Percentiles rank a stretch among this genome's conserved stretches.
Conservation (phyloP, 768 basidiomycete genomes). For the Infundibulicybe gibba region DNA sequence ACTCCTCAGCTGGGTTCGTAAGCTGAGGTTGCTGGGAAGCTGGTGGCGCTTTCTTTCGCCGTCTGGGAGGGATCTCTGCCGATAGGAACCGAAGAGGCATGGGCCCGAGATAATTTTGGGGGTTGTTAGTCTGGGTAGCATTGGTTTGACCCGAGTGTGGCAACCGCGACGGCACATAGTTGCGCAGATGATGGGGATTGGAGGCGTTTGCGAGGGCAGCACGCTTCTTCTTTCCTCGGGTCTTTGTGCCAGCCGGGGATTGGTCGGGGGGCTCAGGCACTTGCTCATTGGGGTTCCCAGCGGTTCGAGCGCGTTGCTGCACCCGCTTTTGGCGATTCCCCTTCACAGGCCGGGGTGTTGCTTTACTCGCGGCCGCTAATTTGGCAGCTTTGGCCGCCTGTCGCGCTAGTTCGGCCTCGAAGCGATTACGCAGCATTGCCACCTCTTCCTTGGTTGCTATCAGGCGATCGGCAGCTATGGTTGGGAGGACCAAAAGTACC, state of each 20-base stretch:
- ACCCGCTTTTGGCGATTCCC: conserved; percentile 17
- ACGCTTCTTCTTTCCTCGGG: conserved; percentile 89
- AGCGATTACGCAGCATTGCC: conserved; percentile 56
- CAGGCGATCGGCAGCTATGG: conserved; percentile 68
- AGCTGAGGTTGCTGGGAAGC: conserved; percentile 20
- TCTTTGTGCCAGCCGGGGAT: conserved; percentile 19
- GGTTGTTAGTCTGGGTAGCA: conserved; percentile 31
- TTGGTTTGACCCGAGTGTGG: conserved; percentile 42
- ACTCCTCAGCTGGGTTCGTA: conserved; percentile 74
- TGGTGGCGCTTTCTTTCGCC: conserved; percentile 15
- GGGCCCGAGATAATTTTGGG: conserved; percentile 53
- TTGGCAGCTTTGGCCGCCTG: conserved; percentile 65
- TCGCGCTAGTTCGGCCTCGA: conserved; percentile 70
- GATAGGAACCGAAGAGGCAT: conserved; percentile 63
- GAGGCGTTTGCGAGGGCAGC: conserved; percentile 88
- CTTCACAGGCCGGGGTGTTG: conserved; percentile 23
- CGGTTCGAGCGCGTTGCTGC: conserved; percentile 31
- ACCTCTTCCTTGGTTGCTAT: conserved; percentile 69
- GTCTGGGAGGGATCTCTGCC: conserved; percentile 58
- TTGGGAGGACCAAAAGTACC: conserved; percentile 5
- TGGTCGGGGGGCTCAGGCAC: conserved; percentile 35
- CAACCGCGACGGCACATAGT: conserved; percentile 86
- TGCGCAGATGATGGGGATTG: conserved; percentile 92
- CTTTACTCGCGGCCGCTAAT: conserved; percentile 35
- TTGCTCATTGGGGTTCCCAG: conserved; percentile 24